A percentile compares a stretch with the other conserved stretches of the same genome.
These are phyloP conservation scores for Fusarium brachygibbosum DNA, from an alignment of 2,329 filamentous ascomycete species.

Conservation along the genomic window DNA sequence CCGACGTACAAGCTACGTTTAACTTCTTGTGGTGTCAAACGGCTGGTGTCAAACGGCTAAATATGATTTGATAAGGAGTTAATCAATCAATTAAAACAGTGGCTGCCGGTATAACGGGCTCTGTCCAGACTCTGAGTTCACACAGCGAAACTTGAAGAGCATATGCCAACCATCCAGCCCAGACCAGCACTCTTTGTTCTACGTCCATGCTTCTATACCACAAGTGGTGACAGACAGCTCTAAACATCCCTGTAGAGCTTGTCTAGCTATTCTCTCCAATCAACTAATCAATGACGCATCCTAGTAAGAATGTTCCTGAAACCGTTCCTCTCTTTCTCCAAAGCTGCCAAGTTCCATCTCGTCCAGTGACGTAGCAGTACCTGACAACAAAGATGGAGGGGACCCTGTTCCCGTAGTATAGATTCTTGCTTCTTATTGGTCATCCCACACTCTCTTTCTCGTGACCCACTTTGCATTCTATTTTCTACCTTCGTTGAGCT, in stretches of 20 bases:
- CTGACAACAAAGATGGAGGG: conserved; percentile 25
- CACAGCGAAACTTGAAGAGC: no score
- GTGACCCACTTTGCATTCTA: conserved; percentile 31
- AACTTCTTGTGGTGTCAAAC: not conserved
- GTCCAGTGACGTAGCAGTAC: conserved; percentile 44
- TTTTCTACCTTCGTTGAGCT: conserved; percentile 32
- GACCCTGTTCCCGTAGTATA: conserved; percentile 30
- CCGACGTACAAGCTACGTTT: not conserved
- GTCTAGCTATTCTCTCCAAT: not conserved
- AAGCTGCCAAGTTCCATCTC: conserved; percentile 37
- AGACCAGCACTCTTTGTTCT: not conserved
- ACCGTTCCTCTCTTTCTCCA: not conserved
- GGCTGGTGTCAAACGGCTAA: not conserved
- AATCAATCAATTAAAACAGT: not conserved
- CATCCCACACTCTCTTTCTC: conserved; percentile 13
- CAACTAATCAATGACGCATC: conserved; percentile 32
- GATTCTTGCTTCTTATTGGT: conserved; percentile 29
- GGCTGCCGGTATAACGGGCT: not conserved
- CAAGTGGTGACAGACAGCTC: not conserved
- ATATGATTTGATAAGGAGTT: no score
- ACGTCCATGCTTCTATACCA: not conserved
- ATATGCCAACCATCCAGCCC: not conserved
- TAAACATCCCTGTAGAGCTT: not conserved
- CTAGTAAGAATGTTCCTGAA: conserved; percentile 7
- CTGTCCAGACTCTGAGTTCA: no score